Base-by-base conservation (phyloP, 176 grass and related monocot species). In the Hsuehochloa calcarea region DNA sequence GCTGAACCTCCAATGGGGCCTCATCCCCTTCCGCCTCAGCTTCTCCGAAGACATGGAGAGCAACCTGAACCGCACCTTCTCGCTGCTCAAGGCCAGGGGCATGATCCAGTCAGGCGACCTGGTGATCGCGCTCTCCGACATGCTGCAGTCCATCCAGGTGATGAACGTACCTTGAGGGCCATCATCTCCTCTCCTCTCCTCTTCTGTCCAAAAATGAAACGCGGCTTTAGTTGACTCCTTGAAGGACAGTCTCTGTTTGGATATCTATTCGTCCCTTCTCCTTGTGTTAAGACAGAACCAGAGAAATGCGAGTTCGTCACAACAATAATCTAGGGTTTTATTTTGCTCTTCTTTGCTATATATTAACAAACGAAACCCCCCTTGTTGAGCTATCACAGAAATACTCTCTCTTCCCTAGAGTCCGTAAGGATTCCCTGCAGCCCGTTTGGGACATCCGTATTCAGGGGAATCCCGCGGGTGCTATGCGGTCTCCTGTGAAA, bases 81-180 rank as follows among this genome's bases (percentile, higher is more conserved):
- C 93, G 17, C 84, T 99, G 81, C 91, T 99, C 78, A 99, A 96
- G 90, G 90, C 96, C 65, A 91, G 93, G 86, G 96, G 93, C 73
- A 99, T 99, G 96, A 84, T 96, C 75, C 88, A 90, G 82, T 89
- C 96, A 0, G 96, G 96, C 0, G 96, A 99, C 86, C 83, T 99
- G 14, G 91, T 99, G 70, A 95, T 99, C 5, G 96, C 96, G 0
- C 88, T 99, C 70, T 99, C 91, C 13, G 96, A 99, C 76, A 95
- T 90, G 91, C 78, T 94, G 59, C 96, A 99, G 84, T 99, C 96
- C n/a, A 99, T 99, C 80, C 96, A 99, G 82, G 93, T 99, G 70
- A 99, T 99, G 96, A 96, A 95, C 50, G 93, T 99, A 35, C 96
- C 96, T 1, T 99, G 84, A 89, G 72, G 27, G 40, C 17, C 35